A percentile compares a stretch with the other conserved stretches of the same genome.
phyloP scores from a whole-genome alignment of 352 stramenopile species.

The Pythium rishiriense region DNA sequence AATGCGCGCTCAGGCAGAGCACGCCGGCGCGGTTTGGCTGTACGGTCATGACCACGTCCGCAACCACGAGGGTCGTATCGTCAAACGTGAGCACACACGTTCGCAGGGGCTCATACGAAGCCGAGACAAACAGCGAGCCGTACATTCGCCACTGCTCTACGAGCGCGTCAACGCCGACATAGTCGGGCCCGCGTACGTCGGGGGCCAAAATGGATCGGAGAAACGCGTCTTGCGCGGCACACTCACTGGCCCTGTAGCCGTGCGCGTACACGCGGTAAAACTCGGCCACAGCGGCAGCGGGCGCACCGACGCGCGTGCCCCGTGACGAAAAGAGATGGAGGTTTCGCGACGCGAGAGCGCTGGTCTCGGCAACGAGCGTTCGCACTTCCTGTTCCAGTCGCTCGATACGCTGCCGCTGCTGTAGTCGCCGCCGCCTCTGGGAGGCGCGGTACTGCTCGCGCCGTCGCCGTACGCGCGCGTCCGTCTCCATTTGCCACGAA shows the following conservation, averaged over 20 bases:
- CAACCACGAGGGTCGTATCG: background rate
- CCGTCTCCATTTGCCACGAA: background rate
- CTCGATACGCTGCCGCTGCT: slow-evolving; percentile 36
- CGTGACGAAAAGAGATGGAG: slow-evolving; percentile 16
- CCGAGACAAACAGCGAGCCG: background rate
- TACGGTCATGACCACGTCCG: background rate
- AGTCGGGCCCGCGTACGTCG: slow-evolving; percentile 44
- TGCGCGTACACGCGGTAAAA: slow-evolving; percentile 41
- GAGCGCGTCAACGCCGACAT: slow-evolving; percentile 43
- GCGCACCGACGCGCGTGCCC: slow-evolving; percentile 6
- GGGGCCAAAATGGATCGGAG: slow-evolving; percentile 32
- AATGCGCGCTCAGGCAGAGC: slow-evolving; percentile 44
- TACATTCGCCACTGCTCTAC: slow-evolving; percentile 31
- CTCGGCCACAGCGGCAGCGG: slow-evolving; percentile 32
- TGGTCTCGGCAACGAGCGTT: background rate
- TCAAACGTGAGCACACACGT: no score
- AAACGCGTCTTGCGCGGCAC: slow-evolving; percentile 38
- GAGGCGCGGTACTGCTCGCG: slow-evolving; percentile 63
- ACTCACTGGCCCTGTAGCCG: slow-evolving; percentile 31
- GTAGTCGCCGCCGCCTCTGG: slow-evolving; percentile 54
- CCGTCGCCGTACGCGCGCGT: slow-evolving; percentile 15
- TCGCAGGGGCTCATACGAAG: background rate
- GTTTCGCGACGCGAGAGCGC: background rate
- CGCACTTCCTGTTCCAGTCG: slow-evolving; percentile 5
- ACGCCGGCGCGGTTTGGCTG: slow-evolving; percentile 31